Base-by-base conservation (phyloP, 345 rosid genomes). In the Brassica cretica region DNA sequence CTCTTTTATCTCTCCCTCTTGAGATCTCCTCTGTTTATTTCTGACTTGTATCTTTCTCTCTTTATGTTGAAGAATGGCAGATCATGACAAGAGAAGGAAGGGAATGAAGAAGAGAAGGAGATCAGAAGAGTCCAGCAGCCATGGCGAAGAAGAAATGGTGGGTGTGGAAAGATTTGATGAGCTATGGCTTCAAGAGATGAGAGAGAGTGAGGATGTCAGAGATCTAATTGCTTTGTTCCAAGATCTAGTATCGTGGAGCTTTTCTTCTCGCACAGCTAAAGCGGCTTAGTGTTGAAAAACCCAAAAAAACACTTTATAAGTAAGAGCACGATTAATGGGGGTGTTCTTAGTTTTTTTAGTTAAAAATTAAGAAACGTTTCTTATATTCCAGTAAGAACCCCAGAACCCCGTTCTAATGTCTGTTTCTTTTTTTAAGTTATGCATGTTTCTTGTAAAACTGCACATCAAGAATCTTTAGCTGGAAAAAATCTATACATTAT, bases 51-150 rank as follows among this genome's bases (percentile, higher is more conserved):
- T 61, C 1, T 61, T 0, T 37, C 41, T 75, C 6, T 32, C 5
- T 62, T 6, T 8, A 2, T 66, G 77, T 51, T 81, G 69, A 73
- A 86, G 91, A 79, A 80, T 88, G 75, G 86, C 83, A 37, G 91
- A 88, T 82, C 91, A 88, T 70, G 89, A 88, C 27, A 77, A 39
- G 70, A 86, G 88, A 78, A 83, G 89, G 70, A 84, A 86, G 58
- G 80, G 66, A 18, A 78, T 88, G 68, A 82, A 80, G 73, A 84
- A 75, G 68, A 81, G 44, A 66, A 84, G 72, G 82, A 80, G 81
- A 82, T 78, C 80, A 80, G 56, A 70, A 75, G 77, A 14, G 66
- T 62, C 39, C 39, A 41, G 30, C 44, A 69, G 78, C 6, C 78
- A 32, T 46, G 78, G 41, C 37, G 61, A 81, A 68, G 80, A 65